Base-by-base conservation (phyloP, 106 monocot genomes). In the Platanthera zijinensis region DNA sequence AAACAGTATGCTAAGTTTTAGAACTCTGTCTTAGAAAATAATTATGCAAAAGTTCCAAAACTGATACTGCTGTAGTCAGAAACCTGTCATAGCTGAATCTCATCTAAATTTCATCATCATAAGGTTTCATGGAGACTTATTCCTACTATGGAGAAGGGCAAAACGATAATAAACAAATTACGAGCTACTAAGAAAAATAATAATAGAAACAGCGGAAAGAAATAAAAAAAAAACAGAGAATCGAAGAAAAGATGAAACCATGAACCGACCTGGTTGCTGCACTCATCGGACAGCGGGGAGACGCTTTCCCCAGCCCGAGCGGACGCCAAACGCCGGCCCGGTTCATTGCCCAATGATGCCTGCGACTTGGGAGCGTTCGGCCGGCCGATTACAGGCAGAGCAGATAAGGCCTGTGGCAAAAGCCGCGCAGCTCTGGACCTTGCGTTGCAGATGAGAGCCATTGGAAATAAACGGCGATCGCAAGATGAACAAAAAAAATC, bases 241-340 rank as follows among this genome's bases (percentile, higher is more conserved):
- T 47, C 7, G 13, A 70, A 70, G 17, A 15, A 48, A 48, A 5
- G 4, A 7, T 14, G 48, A 48, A 13, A 4, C 46, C 7, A 17
- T 7, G n/a, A 61, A 71, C n/a, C 70, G 5, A 79, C 73, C 79
- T 73, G 72, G 19, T 73, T 51, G 10, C 47, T 74, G 57, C 14
- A 72, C 17, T 72, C 72, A 25, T 79, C 71, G 7, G 51, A 64
- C 72, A 30, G 62, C 9, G 21, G 32, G 3, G 51, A 46, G 15
- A 30, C 62, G 11, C 73, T 74, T 64, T 80, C 79, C 10, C 51
- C 63, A 17, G 51, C 74, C 51, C 63, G 51, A 62, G 74, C 22
- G 1, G 79, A 62, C 28, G 50, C 8, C 3, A 80, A 63, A 22
- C 79, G 21, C 28, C 74, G 54, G 46, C 11, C 48, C 48, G 14